Conservation (phyloP, 139 green algal species). For the Chlamydomonas sphaeroides region DNA sequence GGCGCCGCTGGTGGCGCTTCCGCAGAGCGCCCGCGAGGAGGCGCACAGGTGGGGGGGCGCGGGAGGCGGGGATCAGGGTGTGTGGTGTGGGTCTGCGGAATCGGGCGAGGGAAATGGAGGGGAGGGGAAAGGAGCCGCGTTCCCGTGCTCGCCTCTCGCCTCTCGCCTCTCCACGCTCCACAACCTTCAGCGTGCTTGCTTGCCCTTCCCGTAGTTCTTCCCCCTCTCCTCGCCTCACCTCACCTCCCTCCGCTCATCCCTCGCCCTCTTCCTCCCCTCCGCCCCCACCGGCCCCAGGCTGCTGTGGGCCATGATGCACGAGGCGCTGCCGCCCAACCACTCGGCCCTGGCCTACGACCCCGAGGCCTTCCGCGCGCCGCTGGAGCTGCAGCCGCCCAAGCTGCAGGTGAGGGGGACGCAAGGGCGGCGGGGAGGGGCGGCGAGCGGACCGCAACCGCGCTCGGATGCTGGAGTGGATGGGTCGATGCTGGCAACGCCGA, state of each 20-base stretch:
- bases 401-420: constrained; percentile 6
- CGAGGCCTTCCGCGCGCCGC: constrained; percentile 16
- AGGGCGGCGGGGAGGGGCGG: background rate
- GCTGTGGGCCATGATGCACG: constrained; percentile 48
- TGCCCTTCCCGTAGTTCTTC: background rate
- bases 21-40: constrained; percentile 23
- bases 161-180: background rate
- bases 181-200: background rate
- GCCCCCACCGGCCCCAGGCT: too few relatives aligned
- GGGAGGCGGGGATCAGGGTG: too few relatives aligned
- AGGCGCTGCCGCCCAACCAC: constrained; percentile 36
- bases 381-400: background rate
- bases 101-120: background rate
- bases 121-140: too few relatives aligned
- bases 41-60: constrained; percentile 22
- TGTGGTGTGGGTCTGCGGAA: too few relatives aligned
- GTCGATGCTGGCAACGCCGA: too few relatives aligned
- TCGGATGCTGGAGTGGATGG: too few relatives aligned
- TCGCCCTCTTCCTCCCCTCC: too few relatives aligned
- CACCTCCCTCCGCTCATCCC: too few relatives aligned
- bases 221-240: too few relatives aligned
- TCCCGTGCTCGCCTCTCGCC: background rate
- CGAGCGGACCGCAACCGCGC: too few relatives aligned
- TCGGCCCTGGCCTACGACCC: constrained; percentile 14
- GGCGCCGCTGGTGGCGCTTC: constrained; percentile 31